Evolutionary conservation across 345 rosid species (phyloP).

Genomic region (Microthlaspi erraticum): DNA sequence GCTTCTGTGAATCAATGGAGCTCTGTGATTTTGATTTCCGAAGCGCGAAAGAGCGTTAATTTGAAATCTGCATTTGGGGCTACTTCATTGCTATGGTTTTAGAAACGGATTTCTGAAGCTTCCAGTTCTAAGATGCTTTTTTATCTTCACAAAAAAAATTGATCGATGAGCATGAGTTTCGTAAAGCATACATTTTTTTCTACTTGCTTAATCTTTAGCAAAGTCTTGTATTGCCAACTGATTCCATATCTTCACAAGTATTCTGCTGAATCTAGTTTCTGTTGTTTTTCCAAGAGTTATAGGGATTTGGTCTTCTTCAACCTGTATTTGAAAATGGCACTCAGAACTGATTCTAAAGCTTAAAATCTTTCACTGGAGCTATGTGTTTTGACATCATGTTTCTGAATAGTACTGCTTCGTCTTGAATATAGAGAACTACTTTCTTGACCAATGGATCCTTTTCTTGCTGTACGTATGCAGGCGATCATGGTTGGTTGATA

Average conservation of each 20-base stretch:
- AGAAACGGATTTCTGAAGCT: not conserved
- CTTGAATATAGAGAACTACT: not conserved
- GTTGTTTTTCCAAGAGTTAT: slow-evolving; percentile 7
- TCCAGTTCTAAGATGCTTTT: not conserved
- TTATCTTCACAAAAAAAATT: not conserved
- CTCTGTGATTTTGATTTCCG: slow-evolving; percentile 4
- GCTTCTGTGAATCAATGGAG: slow-evolving; percentile 3
- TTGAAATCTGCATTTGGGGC: slow-evolving; percentile 15
- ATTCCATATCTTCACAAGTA: not conserved
- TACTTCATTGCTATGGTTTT: slow-evolving; percentile 17
- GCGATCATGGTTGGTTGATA: slow-evolving; percentile 84
- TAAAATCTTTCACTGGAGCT: not conserved
- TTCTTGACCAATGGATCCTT: not conserved
- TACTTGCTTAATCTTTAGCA: not conserved
- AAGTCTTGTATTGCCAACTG: not conserved
- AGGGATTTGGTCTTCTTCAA: not conserved
- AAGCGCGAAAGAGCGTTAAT: slow-evolving; percentile 4
- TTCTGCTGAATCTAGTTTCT: not conserved
- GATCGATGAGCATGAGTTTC: slow-evolving; percentile 11
- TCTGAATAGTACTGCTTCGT: not conserved
- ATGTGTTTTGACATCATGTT: slow-evolving; percentile 10
- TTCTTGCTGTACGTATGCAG: slow-evolving; percentile 53
- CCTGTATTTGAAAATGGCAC: slow-evolving; percentile 7
- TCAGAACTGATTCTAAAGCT: slow-evolving; percentile 10
- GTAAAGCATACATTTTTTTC: not conserved